phyloP scores from a whole-genome alignment of 208 protist species.

The Leishmania major region DNA sequence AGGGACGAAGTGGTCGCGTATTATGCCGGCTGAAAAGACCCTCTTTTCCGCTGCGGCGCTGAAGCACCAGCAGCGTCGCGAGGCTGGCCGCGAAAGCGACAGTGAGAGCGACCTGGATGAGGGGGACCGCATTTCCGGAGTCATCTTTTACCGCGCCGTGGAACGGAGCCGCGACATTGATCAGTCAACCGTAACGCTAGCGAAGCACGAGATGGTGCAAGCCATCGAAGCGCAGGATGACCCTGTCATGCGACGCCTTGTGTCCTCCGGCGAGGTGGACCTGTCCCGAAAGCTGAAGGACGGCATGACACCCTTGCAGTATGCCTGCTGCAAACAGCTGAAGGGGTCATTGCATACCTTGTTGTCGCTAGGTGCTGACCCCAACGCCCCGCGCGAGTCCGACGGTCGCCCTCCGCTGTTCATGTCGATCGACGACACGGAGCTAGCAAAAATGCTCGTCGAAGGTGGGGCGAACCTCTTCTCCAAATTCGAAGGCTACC shows the following conservation, averaged over 20 bases:
- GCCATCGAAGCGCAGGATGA: slow-evolving; percentile 64
- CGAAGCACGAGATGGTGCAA: slow-evolving; percentile 62
- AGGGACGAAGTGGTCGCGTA: slow-evolving; percentile 63
- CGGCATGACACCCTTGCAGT: slow-evolving; percentile 90
- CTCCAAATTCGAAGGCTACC: slow-evolving; percentile 69
- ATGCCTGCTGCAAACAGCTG: slow-evolving; percentile 67
- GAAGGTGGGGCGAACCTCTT: slow-evolving; percentile 76
- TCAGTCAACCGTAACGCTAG: slow-evolving; percentile 51
- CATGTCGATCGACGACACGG: slow-evolving; percentile 80
- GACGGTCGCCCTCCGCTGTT: slow-evolving; percentile 85
- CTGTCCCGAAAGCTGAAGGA: slow-evolving; percentile 46
- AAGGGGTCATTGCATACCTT: slow-evolving; percentile 53
- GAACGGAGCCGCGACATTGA: slow-evolving; percentile 70
- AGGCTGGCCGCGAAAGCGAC: slow-evolving; percentile 77
- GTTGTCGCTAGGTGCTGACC: slow-evolving; percentile 79
- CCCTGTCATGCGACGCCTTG: slow-evolving; percentile 43
- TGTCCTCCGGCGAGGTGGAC: slow-evolving; percentile 56
- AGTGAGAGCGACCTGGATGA: slow-evolving; percentile 88
- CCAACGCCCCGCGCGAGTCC: slow-evolving; percentile 54
- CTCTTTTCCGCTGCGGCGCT: slow-evolving; percentile 41
- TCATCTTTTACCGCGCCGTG: slow-evolving; percentile 79
- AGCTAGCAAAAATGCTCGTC: slow-evolving; percentile 68
- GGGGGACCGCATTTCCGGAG: slow-evolving; percentile 63
- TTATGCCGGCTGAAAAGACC: slow-evolving; percentile 54
- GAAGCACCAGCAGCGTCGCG: slow-evolving; percentile 63